Percentiles rank a stretch among this genome's conserved stretches.
phyloP scores from a whole-genome alignment of 768 basidiomycete species.

The Pseudohyphozyma bogoriensis region DNA sequence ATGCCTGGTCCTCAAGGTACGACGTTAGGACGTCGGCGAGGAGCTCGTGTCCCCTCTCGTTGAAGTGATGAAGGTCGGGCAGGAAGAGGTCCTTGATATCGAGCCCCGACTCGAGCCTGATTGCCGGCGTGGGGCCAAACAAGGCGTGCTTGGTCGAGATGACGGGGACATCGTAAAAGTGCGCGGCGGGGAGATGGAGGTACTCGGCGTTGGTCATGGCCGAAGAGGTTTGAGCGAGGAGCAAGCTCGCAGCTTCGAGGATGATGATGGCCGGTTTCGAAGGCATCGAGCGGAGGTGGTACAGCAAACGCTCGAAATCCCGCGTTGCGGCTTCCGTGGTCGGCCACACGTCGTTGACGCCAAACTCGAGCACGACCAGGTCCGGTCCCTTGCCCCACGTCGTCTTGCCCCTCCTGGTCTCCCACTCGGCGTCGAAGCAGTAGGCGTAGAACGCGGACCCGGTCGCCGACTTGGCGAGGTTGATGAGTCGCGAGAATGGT shows the following conservation, averaged over 20 bases:
- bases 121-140: slow-evolving; percentile 11
- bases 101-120: slow-evolving; percentile 39
- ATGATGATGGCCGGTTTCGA: slow-evolving; percentile 66
- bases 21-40: slow-evolving; percentile 75
- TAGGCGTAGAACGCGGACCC: slow-evolving; percentile 88
- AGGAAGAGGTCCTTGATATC: slow-evolving; percentile 76
- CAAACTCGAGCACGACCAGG: slow-evolving; percentile 85
- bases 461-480: slow-evolving; percentile 83
- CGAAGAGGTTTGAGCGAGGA: slow-evolving; percentile 76
- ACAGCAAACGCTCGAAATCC: slow-evolving; percentile 38
- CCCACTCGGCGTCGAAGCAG: slow-evolving; percentile 81
- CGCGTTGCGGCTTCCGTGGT: slow-evolving; percentile 46
- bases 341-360: slow-evolving; percentile 71
- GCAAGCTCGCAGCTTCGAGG: slow-evolving; percentile 76
- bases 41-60: slow-evolving; percentile 62
- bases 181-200: slow-evolving; percentile 75
- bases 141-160: slow-evolving; percentile 39
- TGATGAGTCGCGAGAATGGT: slow-evolving; percentile 87
- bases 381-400: slow-evolving; percentile 66
- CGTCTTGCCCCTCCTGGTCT: slow-evolving; percentile 65
- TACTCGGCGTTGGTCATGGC: slow-evolving; percentile 76
- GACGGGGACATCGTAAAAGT: slow-evolving; percentile 95
- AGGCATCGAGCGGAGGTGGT: slow-evolving; percentile 58
- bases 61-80: slow-evolving; percentile 55
- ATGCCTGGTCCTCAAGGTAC: slow-evolving; percentile 80